Percentiles rank a stretch among this genome's conserved stretches.
phyloP scores from a whole-genome alignment of 1,284 basidiomycete species.

The Boletus nobilissimus region DNA sequence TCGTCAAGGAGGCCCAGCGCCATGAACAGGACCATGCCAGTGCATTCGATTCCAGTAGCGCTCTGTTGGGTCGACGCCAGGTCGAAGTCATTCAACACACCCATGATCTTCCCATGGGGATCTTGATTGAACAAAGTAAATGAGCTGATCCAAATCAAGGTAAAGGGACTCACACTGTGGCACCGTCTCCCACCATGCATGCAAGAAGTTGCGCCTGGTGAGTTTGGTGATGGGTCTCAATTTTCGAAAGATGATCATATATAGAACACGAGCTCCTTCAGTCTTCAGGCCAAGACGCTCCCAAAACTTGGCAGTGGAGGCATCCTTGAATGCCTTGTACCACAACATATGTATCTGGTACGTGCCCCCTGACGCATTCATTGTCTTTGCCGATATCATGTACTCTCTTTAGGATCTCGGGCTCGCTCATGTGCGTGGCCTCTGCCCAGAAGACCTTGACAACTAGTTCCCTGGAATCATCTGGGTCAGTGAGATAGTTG shows the following conservation, averaged over 20 bases:
- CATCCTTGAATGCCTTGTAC: not conserved
- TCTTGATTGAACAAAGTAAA: conserved; percentile 30
- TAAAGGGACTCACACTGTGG: conserved; percentile 13
- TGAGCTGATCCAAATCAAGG: not conserved
- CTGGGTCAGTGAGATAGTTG: not conserved
- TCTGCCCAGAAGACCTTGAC: conserved; percentile 37
- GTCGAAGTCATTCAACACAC: conserved; percentile 43
- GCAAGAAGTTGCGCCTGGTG: conserved; percentile 6
- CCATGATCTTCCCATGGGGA: conserved; percentile 33
- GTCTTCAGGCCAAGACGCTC: not conserved
- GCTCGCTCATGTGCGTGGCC: conserved; percentile 26
- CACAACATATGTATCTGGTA: not conserved
- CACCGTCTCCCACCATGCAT: conserved; percentile 15
- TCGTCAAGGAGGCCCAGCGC: conserved; percentile 40
- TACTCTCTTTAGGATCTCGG: conserved; percentile 32
- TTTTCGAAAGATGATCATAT: conserved; percentile 26
- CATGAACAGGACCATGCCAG: conserved; percentile 49
- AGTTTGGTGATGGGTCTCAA: conserved; percentile 27
- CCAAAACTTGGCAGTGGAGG: not conserved
- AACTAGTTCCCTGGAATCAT: conserved; percentile 10
- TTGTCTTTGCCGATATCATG: conserved; percentile 11
- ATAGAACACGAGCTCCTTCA: not conserved
- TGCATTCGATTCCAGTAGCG: conserved; percentile 32
- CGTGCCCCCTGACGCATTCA: not conserved
- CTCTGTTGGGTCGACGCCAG: not conserved